Evolutionary conservation across 1,284 basidiomycete genomes (phyloP).

Genomic region (Flammula alnicola): DNA sequence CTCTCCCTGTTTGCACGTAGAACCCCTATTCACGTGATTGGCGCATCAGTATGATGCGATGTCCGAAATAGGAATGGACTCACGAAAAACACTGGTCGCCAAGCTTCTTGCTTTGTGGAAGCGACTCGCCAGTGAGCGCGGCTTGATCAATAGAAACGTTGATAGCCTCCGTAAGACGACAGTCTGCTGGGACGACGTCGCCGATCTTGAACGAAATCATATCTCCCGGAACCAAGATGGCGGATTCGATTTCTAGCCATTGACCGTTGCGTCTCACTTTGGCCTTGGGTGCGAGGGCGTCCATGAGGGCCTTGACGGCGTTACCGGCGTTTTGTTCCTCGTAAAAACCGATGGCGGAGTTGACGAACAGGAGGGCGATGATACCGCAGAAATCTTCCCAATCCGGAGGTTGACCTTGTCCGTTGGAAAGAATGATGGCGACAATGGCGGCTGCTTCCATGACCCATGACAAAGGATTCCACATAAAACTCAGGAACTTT

Average conservation of each 20-base stretch:
- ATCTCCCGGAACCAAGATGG: slow-evolving; percentile 90
- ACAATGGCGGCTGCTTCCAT: slow-evolving; percentile 98
- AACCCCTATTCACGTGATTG: slow-evolving; percentile 63
- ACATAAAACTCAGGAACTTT: slow-evolving; percentile 96
- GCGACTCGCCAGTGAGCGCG: slow-evolving; percentile 94
- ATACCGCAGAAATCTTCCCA: slow-evolving; percentile 99
- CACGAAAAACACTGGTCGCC: slow-evolving; percentile 96
- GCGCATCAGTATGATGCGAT: no score
- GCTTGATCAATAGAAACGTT: slow-evolving; percentile 97
- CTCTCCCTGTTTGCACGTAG: slow-evolving; percentile 97
- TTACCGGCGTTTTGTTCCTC: slow-evolving; percentile 97
- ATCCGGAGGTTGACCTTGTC: slow-evolving; percentile 84
- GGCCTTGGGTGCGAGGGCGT: slow-evolving; percentile 97
- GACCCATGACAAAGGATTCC: slow-evolving; percentile 98
- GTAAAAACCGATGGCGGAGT: slow-evolving; percentile 97
- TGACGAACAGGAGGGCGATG: slow-evolving; percentile 89
- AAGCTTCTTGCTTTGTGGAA: slow-evolving; percentile 87
- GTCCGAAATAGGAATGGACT: slow-evolving; percentile 42
- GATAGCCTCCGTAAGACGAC: slow-evolving; percentile 93
- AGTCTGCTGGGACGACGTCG: slow-evolving; percentile 94
- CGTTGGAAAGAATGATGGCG: slow-evolving; percentile 95
- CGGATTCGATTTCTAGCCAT: slow-evolving; percentile 89
- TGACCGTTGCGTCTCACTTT: slow-evolving; percentile 83
- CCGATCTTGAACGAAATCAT: slow-evolving; percentile 97
- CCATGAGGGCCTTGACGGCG: slow-evolving; percentile 98